phyloP scores from a whole-genome alignment of 768 basidiomycete species.

The Podaxis sp. region DNA sequence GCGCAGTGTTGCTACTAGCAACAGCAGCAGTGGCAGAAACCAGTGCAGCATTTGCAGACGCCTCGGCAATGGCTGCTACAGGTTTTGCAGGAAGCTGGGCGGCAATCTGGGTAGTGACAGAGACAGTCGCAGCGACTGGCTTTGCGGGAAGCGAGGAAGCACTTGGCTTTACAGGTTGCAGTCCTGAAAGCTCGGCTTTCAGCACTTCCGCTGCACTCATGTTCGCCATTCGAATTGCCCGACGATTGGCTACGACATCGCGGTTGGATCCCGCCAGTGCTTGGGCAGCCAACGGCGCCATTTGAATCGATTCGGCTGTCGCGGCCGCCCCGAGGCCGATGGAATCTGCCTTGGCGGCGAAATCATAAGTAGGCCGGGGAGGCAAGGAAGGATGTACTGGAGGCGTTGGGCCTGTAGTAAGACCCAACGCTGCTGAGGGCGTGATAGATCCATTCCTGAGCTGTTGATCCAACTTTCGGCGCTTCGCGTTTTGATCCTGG shows the following conservation, averaged over 20 bases:
- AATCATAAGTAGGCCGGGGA: conserved; percentile 62
- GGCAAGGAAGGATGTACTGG: conserved; percentile 62
- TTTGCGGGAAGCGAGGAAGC: conserved; percentile 40
- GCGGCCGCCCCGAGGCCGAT: conserved; percentile 70
- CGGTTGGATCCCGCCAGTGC: conserved; percentile 85
- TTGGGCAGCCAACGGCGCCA: conserved; percentile 61
- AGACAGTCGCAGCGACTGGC: conserved; percentile 24
- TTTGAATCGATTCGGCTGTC: conserved; percentile 56
- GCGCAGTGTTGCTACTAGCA: neutral
- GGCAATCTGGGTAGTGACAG: conserved; percentile 3
- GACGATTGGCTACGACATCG: conserved; percentile 87
- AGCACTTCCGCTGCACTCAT: conserved; percentile 94
- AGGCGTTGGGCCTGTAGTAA: conserved; percentile 28
- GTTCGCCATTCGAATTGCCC: conserved; percentile 92
- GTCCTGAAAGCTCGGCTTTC: conserved; percentile 81
- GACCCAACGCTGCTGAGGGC: conserved; percentile 39
- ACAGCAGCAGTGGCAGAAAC: neutral
- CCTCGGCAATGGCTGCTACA: neutral
- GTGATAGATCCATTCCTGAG: conserved; percentile 43
- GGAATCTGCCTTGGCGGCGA: conserved; percentile 75
- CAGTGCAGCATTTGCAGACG: neutral
- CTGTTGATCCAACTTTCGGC: conserved; percentile 69
- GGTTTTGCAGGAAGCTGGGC: conserved; percentile 16
- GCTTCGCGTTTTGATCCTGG: conserved; percentile 88
- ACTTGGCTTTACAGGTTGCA: conserved; percentile 45